Conservation (phyloP, 2,329 filamentous ascomycete genomes). For the Fusarium lyarnte region DNA sequence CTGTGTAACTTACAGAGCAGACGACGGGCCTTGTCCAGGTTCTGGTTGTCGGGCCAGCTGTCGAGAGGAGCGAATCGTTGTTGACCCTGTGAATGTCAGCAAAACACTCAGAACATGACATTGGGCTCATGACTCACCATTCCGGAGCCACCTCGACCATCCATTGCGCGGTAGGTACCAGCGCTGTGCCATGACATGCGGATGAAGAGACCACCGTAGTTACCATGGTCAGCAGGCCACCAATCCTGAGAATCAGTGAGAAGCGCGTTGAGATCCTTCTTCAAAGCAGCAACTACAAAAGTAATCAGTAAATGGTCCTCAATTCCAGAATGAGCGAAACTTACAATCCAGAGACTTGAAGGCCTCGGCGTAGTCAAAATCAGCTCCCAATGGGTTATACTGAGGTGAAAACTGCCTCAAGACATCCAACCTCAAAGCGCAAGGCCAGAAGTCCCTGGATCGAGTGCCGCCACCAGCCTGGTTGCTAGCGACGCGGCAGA, state of each 20-base stretch:
- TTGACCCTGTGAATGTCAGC: slow-evolving; percentile 60
- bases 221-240: slow-evolving; percentile 85
- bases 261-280: slow-evolving; percentile 75
- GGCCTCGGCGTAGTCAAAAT: slow-evolving; percentile 77
- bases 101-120: not conserved
- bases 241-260: slow-evolving; percentile 84
- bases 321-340: slow-evolving; percentile 31
- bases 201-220: slow-evolving; percentile 83
- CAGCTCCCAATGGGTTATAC: slow-evolving; percentile 70
- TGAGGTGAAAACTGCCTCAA: slow-evolving; percentile 74
- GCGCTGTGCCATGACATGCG: slow-evolving; percentile 85
- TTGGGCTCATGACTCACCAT: slow-evolving; percentile 47
- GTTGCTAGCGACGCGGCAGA: slow-evolving; percentile 45
- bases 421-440: slow-evolving; percentile 73
- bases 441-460: slow-evolving; percentile 80
- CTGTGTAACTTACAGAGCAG: slow-evolving; percentile 63
- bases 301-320: slow-evolving; percentile 37
- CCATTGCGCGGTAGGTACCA: slow-evolving; percentile 79
- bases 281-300: slow-evolving; percentile 61
- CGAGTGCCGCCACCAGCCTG: slow-evolving; percentile 71
- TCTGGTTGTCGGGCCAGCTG: slow-evolving; percentile 82
- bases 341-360: slow-evolving; percentile 73
- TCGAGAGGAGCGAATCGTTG: slow-evolving; percentile 84
- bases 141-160: slow-evolving; percentile 79
- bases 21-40: slow-evolving; percentile 81